Conservation (phyloP, 768 basidiomycete genomes). For the Leccinum disarticulatum region DNA sequence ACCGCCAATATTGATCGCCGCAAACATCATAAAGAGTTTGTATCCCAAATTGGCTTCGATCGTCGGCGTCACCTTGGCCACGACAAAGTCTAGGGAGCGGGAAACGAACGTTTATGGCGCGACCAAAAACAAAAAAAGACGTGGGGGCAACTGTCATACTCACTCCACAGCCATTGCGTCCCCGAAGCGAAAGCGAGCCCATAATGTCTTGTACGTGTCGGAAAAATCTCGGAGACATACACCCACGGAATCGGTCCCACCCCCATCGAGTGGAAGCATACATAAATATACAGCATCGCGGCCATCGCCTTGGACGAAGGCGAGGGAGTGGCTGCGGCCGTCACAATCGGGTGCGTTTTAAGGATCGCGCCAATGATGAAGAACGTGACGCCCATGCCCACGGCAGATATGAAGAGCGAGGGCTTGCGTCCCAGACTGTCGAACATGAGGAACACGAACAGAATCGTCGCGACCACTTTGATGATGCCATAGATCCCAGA, state of each 20-base stretch:
- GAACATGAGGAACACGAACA: constrained; percentile 68
- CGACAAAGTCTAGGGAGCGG: constrained; percentile 55
- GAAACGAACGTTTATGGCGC: not conserved
- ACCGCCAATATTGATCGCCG: constrained; percentile 68
- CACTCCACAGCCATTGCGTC: constrained; percentile 84
- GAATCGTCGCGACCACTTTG: constrained; percentile 62
- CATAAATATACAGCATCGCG: constrained; percentile 82
- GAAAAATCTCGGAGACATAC: constrained; percentile 84
- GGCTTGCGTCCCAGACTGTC: constrained; percentile 68
- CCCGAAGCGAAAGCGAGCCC: constrained; percentile 73
- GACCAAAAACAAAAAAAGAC: not conserved
- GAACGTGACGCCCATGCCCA: constrained; percentile 79
- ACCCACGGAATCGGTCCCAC: constrained; percentile 75
- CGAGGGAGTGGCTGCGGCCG: constrained; percentile 43
- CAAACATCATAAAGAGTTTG: constrained; percentile 80
- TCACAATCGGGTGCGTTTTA: constrained; percentile 63
- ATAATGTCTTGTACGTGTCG: constrained; percentile 78
- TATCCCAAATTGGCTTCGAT: constrained; percentile 62
- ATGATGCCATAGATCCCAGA: constrained; percentile 70
- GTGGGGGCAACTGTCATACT: constrained; percentile 21
- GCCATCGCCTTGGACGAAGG: constrained; percentile 76
- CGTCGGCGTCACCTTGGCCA: constrained; percentile 69
- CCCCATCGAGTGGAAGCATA: constrained; percentile 86
- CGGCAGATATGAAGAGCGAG: constrained; percentile 68
- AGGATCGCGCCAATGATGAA: constrained; percentile 84